These are phyloP conservation scores for Kwoniella dendrophila DNA, from an alignment of 768 basidiomycete genomes.

Conservation along the genomic window DNA sequence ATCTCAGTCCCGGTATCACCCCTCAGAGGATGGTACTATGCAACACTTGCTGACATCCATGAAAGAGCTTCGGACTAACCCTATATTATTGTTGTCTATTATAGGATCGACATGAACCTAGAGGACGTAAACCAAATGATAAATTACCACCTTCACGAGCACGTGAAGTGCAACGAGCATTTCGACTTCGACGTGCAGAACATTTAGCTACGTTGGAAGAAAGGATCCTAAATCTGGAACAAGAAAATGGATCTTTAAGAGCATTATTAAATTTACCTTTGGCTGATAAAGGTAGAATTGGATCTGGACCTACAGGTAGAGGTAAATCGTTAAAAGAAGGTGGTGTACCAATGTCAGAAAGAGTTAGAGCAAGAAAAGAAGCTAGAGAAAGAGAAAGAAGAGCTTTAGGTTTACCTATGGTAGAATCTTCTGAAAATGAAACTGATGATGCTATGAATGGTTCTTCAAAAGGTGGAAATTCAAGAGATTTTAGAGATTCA, in stretches of 20 bases:
- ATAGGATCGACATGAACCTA: slow-evolving; percentile 52
- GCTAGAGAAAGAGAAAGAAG: slow-evolving; percentile 44
- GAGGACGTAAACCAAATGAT: slow-evolving; percentile 55
- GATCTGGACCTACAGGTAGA: slow-evolving; percentile 56
- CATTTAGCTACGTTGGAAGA: slow-evolving; percentile 56
- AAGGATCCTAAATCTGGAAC: slow-evolving; percentile 53
- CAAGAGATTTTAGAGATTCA: slow-evolving; percentile 26
- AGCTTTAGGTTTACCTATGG: slow-evolving; percentile 33
- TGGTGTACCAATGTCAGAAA: slow-evolving; percentile 55
- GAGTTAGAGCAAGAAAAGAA: slow-evolving; percentile 53
- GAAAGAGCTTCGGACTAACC: background rate
- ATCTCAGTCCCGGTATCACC: too few relatives aligned
- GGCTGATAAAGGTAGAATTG: slow-evolving; percentile 44
- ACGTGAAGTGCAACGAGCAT: slow-evolving; percentile 57
- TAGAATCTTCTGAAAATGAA: slow-evolving; percentile 20
- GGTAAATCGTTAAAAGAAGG: slow-evolving; percentile 55
- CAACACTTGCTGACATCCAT: too few relatives aligned
- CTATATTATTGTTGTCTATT: background rate
- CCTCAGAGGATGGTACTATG: too few relatives aligned
- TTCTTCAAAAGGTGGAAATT: background rate
- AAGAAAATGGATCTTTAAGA: slow-evolving; percentile 54
- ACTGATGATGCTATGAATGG: slow-evolving; percentile 11
- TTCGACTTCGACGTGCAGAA: slow-evolving; percentile 55
- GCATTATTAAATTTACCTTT: slow-evolving; percentile 41
- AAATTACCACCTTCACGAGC: slow-evolving; percentile 55